Evolutionary conservation across 176 grass and related monocot genomes (phyloP).

Genomic region (Zoysia pacifica): DNA sequence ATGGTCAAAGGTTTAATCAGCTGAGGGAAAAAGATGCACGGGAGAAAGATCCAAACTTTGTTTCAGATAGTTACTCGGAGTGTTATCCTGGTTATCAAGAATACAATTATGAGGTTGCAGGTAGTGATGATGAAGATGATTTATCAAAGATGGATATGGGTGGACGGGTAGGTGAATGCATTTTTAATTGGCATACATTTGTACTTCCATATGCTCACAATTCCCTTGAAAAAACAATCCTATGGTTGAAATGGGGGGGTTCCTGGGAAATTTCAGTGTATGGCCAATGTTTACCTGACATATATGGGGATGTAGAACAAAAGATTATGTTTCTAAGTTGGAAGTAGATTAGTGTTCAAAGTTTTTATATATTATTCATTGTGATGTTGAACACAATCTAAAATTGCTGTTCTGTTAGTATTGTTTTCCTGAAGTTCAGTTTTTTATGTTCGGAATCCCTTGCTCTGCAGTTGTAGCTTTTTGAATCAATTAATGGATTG

Average conservation of each 20-base stretch:
- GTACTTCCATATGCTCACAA: background rate
- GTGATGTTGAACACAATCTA: background rate
- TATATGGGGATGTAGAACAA: background rate
- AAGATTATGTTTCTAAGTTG: background rate
- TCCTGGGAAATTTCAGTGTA: constrained; percentile 2
- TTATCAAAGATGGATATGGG: constrained; percentile 99
- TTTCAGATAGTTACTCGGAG: constrained; percentile 98
- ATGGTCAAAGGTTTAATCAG: constrained; percentile 83
- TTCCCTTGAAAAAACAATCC: constrained; percentile 7
- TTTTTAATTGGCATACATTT: constrained; percentile 16
- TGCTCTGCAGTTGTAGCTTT: background rate
- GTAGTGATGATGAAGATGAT: constrained; percentile 91
- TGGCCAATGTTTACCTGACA: background rate
- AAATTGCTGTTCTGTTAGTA: background rate
- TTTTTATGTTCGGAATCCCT: background rate
- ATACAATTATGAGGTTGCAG: constrained; percentile 79
- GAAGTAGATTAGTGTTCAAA: background rate
- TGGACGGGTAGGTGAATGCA: constrained; percentile 70
- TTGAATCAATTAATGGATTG: background rate
- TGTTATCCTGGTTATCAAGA: constrained; percentile 98
- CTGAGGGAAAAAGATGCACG: constrained; percentile 83
- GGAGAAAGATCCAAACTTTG: constrained; percentile 94
- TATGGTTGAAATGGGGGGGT: background rate
- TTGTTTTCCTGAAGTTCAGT: background rate
- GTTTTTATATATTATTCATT: too few species aligned